Conservation (phyloP, 805 yeast genomes). For the Starmerella davenportii region DNA sequence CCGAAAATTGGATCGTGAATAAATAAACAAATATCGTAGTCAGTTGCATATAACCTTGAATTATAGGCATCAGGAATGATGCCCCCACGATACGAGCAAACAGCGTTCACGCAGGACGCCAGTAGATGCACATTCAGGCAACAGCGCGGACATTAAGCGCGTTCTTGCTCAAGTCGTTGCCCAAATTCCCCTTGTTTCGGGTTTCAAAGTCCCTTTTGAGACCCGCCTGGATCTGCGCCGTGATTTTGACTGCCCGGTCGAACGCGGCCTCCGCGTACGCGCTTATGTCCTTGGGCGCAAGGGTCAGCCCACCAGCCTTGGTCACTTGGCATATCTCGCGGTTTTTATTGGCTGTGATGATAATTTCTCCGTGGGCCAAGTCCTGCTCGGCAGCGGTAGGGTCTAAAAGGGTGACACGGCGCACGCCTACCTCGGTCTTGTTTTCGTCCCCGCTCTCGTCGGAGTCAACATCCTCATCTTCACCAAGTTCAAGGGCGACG, state of each 20-base stretch:
- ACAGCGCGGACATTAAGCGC: not conserved
- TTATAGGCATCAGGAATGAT: too few species aligned
- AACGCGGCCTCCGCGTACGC: constrained; percentile 54
- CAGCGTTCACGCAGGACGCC: too few species aligned
- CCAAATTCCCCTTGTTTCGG: constrained; percentile 28
- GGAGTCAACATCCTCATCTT: constrained; percentile 22
- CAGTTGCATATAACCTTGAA: too few species aligned
- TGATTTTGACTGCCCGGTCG: constrained; percentile 40
- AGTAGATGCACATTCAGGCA: not conserved
- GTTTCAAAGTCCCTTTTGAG: constrained; percentile 37
- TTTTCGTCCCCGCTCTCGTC: constrained; percentile 52
- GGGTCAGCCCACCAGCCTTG: constrained; percentile 77
- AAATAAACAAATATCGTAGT: too few species aligned
- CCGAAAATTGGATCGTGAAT: too few species aligned
- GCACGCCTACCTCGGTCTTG: constrained; percentile 24
- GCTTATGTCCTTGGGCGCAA: constrained; percentile 52
- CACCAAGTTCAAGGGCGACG: constrained; percentile 29
- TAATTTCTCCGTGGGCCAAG: constrained; percentile 58
- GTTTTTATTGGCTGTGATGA: constrained; percentile 75
- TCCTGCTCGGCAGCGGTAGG: constrained; percentile 62
- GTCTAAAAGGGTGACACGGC: constrained; percentile 30
- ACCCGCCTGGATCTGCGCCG: constrained; percentile 41
- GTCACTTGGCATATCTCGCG: constrained; percentile 78
- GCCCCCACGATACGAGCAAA: too few species aligned
- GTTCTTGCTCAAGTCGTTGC: not conserved